These are phyloP conservation scores for Candida glucosophila DNA, from an alignment of 1,139 yeast genomes.

Conservation along the genomic window DNA sequence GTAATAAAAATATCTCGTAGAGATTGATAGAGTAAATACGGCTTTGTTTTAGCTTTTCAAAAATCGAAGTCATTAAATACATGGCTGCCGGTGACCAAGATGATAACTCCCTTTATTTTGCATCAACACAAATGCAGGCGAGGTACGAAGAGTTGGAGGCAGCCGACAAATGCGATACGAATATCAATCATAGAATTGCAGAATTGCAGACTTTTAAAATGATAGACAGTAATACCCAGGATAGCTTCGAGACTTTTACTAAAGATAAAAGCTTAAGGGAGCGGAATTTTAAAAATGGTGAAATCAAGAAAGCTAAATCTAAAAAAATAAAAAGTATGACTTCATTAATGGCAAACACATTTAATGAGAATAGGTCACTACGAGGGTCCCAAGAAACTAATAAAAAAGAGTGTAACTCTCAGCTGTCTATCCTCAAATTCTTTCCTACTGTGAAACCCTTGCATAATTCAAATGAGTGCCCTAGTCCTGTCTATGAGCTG, in stretches of 20 bases:
- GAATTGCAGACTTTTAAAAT: constrained; percentile 11
- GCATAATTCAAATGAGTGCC: no score
- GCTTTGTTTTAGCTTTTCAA: no score
- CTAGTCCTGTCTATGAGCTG: no score
- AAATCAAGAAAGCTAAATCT: constrained; percentile 3
- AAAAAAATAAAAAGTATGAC: constrained; percentile 11
- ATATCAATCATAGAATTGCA: constrained; percentile 7
- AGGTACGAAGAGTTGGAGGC: constrained; percentile 21
- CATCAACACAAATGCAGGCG: constrained; percentile 29
- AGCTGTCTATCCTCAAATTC: constrained; percentile 14
- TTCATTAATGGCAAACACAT: constrained; percentile 10
- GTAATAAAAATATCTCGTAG: no score
- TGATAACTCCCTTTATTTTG: constrained; percentile 7
- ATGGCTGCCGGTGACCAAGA: constrained; percentile 2
- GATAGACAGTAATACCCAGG: no score
- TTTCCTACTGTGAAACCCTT: no score
- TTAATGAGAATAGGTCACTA: constrained; percentile 8
- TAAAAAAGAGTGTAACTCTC: constrained; percentile 2
- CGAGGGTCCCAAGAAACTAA: constrained; percentile 1
- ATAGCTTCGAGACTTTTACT: constrained; percentile 3
- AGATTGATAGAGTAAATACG: no score
- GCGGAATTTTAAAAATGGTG: constrained; percentile 1
- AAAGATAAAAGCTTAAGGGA: not conserved
- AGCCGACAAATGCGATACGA: constrained; percentile 8
- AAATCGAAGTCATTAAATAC: no score